Evolutionary conservation across 2,329 filamentous ascomycete genomes (phyloP).

Genomic region (Verticillium alfalfae): DNA sequence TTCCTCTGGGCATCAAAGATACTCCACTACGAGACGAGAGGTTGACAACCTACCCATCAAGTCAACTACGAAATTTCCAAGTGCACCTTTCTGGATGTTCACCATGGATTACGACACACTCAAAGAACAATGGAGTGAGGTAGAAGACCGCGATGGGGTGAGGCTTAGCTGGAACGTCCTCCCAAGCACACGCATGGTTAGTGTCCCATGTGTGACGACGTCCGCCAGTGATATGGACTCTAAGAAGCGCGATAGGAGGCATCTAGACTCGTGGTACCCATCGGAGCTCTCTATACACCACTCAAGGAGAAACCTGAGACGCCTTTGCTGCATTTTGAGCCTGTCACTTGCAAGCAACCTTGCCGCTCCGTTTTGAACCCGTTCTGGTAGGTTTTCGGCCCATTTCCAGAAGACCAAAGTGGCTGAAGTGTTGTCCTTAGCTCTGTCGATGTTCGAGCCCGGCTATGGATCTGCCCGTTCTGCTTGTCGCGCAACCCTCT

Average conservation of each 20-base stretch:
- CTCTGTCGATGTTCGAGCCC: slow-evolving; percentile 77
- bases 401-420: neutral
- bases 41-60: too few species aligned
- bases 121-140: slow-evolving; percentile 94
- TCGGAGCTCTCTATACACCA: slow-evolving; percentile 92
- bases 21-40: too few species aligned
- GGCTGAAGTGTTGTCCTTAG: slow-evolving; percentile 33
- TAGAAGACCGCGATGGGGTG: slow-evolving; percentile 94
- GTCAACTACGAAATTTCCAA: neutral
- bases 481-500: slow-evolving; percentile 79
- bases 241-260: slow-evolving; percentile 62
- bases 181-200: slow-evolving; percentile 92
- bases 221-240: slow-evolving; percentile 76
- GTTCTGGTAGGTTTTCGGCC: slow-evolving; percentile 69
- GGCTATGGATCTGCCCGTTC: slow-evolving; percentile 86
- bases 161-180: slow-evolving; percentile 98
- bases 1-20: too few species aligned
- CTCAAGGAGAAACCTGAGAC: slow-evolving; percentile 91
- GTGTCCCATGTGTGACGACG: slow-evolving; percentile 54
- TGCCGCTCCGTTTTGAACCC: slow-evolving; percentile 95
- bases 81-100: neutral
- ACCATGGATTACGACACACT: slow-evolving; percentile 86
- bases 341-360: slow-evolving; percentile 92
- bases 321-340: slow-evolving; percentile 88
- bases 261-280: slow-evolving; percentile 88